Base-by-base conservation (phyloP, 305 asterid genomes). In the Andrographis paniculata region DNA sequence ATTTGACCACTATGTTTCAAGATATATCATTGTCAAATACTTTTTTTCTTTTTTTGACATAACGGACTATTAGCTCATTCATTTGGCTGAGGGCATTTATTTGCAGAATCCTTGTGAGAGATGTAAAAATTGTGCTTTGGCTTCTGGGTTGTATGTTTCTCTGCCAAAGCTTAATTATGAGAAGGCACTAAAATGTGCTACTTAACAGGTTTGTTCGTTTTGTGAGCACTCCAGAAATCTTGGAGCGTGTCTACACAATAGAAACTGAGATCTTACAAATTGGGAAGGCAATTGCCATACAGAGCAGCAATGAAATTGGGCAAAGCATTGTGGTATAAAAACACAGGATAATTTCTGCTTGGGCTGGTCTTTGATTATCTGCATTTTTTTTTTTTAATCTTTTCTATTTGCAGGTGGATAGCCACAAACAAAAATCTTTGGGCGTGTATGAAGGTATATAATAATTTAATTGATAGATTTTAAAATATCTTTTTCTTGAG, bases 171-270 rank as follows among this genome's bases (percentile, higher is more conserved):
- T 22, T 20, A 14, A 6, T 15, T 9, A 17, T 8, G 22, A 43
- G 16, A 31, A 33, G 45, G 52, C 18, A 33, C 50, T 68, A 41
- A 59, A 43, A 22, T 13, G 17, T 13, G 42, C 42, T 13, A 37
- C 17, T 37, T 37, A 12, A 66, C 69, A 91, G 99, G 81, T 91
- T 91, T 83, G 96, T 91, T 61, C 96, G 96, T 50, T 91, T 86
- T 73, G 99, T 91, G 75, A 91, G 89, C 82, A 91, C 88, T 50
- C 99, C 99, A 9, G 95, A 80, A 71, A 75, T 91, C 69, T 74
- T 91, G 79, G 96, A 91, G 81, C 88, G 99, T 45, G 96, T 83
- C 59, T 63, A 64, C 64, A 76, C 87, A 19, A 58, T 91, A 55
- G 98, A 91, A 63, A 71, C 82, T 52, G 96, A 91, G 77, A 83